A percentile compares a stretch with the other conserved stretches of the same genome.
Evolutionary conservation across 306 rosid species (phyloP).

Genomic region (Inga oerstediana): DNA sequence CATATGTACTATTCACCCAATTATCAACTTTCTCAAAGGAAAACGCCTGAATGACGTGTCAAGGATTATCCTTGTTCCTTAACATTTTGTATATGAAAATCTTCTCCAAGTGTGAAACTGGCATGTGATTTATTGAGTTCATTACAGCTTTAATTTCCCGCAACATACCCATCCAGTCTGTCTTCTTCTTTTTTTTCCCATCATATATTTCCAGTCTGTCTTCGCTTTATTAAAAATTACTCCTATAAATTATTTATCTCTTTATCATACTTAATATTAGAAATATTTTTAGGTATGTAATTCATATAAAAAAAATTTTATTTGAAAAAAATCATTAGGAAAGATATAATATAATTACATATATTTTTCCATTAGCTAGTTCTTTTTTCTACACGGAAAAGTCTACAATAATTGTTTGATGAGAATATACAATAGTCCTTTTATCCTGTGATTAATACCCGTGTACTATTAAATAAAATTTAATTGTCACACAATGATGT

Average conservation of each 20-base stretch:
- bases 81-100: constrained; percentile 22
- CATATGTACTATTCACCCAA: neutral
- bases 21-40: neutral
- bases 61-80: neutral
- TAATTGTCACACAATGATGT: neutral
- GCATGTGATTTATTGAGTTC: constrained; percentile 6
- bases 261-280: neutral
- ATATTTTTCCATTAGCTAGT: neutral
- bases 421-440: too few species aligned
- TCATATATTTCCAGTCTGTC: neutral
- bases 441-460: neutral
- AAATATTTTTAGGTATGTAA: neutral
- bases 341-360: neutral
- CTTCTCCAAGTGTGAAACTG: constrained; percentile 13
- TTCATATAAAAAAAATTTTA: neutral
- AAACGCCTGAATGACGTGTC: neutral
- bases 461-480: neutral
- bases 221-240: constrained; percentile 11
- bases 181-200: neutral
- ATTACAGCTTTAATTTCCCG: neutral
- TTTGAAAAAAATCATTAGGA: neutral
- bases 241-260: neutral
- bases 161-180: neutral
- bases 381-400: neutral
- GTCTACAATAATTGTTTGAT: neutral